Evolutionary conservation across 257 asterid genomes (phyloP), one percentile per base, ranked within the genome.

Genomic region (Scutellaria minor): DNA sequence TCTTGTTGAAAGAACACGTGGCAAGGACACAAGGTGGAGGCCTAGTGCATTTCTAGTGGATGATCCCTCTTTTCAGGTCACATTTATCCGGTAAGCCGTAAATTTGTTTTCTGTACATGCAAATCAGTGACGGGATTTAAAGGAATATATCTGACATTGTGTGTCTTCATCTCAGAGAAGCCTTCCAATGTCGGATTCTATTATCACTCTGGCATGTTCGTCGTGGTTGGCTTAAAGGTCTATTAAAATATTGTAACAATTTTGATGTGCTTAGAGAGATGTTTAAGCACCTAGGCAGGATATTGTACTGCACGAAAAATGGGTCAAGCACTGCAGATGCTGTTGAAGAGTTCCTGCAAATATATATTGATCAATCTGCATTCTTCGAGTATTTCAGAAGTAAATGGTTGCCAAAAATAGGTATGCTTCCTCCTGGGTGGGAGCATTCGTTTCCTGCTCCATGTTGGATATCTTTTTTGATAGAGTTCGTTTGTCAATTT

Each of bases 171-270:
- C 70, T 64, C 75, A 84, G 88, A 70, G 84, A 73, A 70, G 73
- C 81, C 44, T 84, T 78, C 76, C 85, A 81, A 7, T 84, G 85
- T 53, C 88, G 82, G 31, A 78, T 79, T 67, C 66, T 81, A 42
- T 60, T 83, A 47, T 81, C 77, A 81, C 88, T 81, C 45, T 83
- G 87, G 88, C 86, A 72, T 68, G 77, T 83, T 61, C 90, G 87
- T 50, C 83, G 85, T 27, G 37, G 80, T 78, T 83, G 87, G 86
- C 72, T 83, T 51, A 83, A 79, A 79, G 70, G 75, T 68, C 78
- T 85, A 39, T 47, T 85, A 12, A 83, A 79, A 53, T 68, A 73
- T 45, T 84, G 88, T 27, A 27, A 59, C 79, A 84, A 81, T 64
- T 81, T 81, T 35, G 79, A 81, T 35, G 77, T 81, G 70, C 85